Evolutionary conservation across 805 yeast genomes (phyloP), one percentile per base, ranked within the genome.

Genomic region (Yarrowia sp.): DNA sequence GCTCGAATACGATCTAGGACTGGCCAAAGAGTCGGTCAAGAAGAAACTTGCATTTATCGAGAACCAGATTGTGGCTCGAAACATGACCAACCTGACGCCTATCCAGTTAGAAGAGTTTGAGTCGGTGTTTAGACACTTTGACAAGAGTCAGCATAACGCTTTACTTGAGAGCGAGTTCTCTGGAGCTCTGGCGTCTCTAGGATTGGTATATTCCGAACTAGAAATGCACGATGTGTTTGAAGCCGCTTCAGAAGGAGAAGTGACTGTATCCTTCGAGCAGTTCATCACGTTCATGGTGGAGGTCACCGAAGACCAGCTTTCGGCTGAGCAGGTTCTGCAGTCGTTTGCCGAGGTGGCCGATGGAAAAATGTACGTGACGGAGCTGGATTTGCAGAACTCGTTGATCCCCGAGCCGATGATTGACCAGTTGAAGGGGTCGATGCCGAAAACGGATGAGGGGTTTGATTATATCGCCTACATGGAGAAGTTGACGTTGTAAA

Each of bases 31-130:
- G 9, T 70, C 78, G 13, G 74, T 80, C 14, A 71, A 74, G 22
- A 79, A 77, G 66, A 78, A 79, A 65, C 71, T 80, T 48, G 71
- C 77, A 43, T 80, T 80, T 68, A 73, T 81, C 18, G 82, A 81
- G 65, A 71, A 72, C 57, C 82, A 81, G 67, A 72, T 76, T 62
- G 74, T 79, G 11, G 76, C 77, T 3, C 70, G 76, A 9, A 67
- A 69, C 57, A 69, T 74, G 71, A 72, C 74, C 36, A 74, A 72
- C 53, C 65, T 77, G 48, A 73, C 79, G 8, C 76, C 78, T 0
- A 71, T 72, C 31, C 79, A 78, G 61, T 67, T 77, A 18, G 80
- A 77, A 48, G 82, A 80, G 64, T 79, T 79, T 68, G 82, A 79
- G 67, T 69, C 78, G 4, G 77, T 80, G 14, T 82, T 83, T 67